Conservation (phyloP, 2,329 filamentous ascomycete genomes). For the Ilyonectria mors-panacis region DNA sequence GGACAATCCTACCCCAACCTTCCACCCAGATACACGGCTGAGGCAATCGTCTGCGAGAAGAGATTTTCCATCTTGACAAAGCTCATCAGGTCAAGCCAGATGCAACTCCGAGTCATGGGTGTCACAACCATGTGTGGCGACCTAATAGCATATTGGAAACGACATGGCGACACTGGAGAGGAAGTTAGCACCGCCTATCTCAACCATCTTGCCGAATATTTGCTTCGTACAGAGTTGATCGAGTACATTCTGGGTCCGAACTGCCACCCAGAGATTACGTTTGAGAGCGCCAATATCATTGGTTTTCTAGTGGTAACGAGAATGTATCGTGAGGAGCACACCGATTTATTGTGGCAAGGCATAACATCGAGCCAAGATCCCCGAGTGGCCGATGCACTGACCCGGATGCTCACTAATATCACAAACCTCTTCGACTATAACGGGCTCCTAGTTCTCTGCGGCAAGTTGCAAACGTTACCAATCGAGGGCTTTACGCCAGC, state of each 20-base stretch:
- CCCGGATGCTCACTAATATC: conserved; percentile 73
- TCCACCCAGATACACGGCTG: conserved; percentile 56
- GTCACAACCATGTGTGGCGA: conserved; percentile 81
- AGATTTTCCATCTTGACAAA: conserved; percentile 78
- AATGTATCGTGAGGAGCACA: conserved; percentile 79
- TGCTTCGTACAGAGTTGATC: conserved; percentile 80
- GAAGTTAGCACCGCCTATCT: conserved; percentile 66
- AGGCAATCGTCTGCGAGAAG: conserved; percentile 75
- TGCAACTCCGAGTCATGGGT: conserved; percentile 89
- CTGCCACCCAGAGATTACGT: conserved; percentile 92
- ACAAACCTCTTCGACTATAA: conserved; percentile 63
- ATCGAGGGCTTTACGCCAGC: conserved; percentile 73
- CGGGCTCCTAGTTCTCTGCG: conserved; percentile 75
- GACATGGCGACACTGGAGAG: conserved; percentile 63
- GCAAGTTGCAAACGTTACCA: conserved; percentile 77
- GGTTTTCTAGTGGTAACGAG: conserved; percentile 88
- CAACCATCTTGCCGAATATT: conserved; percentile 77
- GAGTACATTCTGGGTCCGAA: conserved; percentile 92
- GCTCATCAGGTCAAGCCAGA: conserved; percentile 86
- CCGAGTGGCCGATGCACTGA: conserved; percentile 84
- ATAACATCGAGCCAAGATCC: conserved; percentile 87
- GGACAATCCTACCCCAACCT: conserved; percentile 54
- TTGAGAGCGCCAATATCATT: conserved; percentile 85
- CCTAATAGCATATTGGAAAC: conserved; percentile 77
- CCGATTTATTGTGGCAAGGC: conserved; percentile 87